These are phyloP conservation scores for Pseudocercospora cruenta DNA, from an alignment of 2,329 filamentous ascomycete genomes.

Conservation along the genomic window DNA sequence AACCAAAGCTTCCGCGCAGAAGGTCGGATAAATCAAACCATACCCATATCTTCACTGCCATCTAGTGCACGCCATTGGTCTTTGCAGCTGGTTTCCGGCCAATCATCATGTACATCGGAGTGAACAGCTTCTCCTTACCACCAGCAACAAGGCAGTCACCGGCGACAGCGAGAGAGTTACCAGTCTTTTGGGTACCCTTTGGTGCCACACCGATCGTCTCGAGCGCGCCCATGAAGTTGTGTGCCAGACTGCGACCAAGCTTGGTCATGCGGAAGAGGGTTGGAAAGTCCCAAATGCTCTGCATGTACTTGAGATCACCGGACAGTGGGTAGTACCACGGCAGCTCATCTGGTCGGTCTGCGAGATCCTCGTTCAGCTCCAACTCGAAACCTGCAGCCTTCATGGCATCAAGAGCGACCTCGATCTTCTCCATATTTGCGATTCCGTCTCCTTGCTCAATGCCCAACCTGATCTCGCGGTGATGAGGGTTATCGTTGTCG, in stretches of 20 bases:
- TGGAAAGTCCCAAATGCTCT: conserved; percentile 74
- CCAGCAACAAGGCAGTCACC: conserved; percentile 87
- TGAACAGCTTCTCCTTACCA: conserved; percentile 86
- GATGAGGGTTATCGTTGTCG: conserved; percentile 82
- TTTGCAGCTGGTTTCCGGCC: conserved; percentile 71
- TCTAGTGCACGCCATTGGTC: conserved; percentile 4
- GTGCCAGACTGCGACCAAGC: conserved; percentile 73
- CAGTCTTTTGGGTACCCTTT: conserved; percentile 87
- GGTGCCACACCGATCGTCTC: conserved; percentile 80
- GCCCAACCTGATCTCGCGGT: conserved; percentile 87
- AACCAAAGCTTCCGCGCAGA: not conserved
- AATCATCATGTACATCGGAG: conserved; percentile 97
- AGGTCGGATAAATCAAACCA: not conserved
- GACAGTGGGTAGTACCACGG: conserved; percentile 96
- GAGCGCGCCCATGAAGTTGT: conserved; percentile 76
- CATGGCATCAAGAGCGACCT: conserved; percentile 80
- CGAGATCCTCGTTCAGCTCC: conserved; percentile 82
- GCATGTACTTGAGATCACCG: conserved; percentile 82
- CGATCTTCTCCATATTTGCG: conserved; percentile 91
- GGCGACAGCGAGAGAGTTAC: conserved; percentile 79
- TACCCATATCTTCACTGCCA: not conserved
- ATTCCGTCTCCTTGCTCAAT: conserved; percentile 97
- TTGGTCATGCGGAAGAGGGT: conserved; percentile 90
- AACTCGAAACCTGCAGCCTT: conserved; percentile 85
- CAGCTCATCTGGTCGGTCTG: conserved; percentile 71